These are phyloP conservation scores for Eryngium alpinum DNA, from an alignment of 140 eudicot species.

Conservation along the genomic window DNA sequence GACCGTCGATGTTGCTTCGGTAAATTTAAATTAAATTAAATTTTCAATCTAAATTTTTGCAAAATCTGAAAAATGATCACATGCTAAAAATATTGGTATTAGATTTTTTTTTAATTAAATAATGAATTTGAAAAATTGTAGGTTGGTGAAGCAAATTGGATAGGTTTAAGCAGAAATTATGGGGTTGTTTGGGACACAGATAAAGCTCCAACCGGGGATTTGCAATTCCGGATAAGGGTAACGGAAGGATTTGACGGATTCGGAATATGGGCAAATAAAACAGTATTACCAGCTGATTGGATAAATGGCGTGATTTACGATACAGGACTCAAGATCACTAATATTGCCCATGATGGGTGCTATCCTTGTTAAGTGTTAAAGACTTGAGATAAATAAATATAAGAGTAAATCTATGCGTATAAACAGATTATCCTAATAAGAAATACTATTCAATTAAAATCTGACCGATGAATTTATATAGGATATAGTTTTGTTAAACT, in stretches of 20 bases:
- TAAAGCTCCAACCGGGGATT: conserved; percentile 46
- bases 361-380: conserved; percentile 54
- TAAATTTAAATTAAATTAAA: conserved; percentile 13
- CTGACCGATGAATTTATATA: too few species aligned
- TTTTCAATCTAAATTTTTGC: too few species aligned
- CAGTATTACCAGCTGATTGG: conserved; percentile 65
- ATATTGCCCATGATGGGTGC: conserved; percentile 70
- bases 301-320: conserved; percentile 50
- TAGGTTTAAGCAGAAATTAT: conserved; percentile 41
- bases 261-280: conserved; percentile 41
- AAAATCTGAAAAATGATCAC: too few species aligned
- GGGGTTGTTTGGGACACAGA: conserved; percentile 82
- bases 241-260: conserved; percentile 65
- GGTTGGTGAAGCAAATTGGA: conserved; percentile 72
- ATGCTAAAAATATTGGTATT: too few species aligned
- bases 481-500: too few species aligned
- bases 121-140: background rate
- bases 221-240: conserved; percentile 62
- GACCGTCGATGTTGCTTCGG: conserved; percentile 61
- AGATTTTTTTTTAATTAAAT: background rate
- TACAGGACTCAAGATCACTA: conserved; percentile 56
- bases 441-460: too few species aligned
- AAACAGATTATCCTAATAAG: too few species aligned
- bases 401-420: too few species aligned
- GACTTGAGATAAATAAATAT: too few species aligned